Evolutionary conservation across 768 basidiomycete genomes (phyloP).

Genomic region (Mycena kentingensis): DNA sequence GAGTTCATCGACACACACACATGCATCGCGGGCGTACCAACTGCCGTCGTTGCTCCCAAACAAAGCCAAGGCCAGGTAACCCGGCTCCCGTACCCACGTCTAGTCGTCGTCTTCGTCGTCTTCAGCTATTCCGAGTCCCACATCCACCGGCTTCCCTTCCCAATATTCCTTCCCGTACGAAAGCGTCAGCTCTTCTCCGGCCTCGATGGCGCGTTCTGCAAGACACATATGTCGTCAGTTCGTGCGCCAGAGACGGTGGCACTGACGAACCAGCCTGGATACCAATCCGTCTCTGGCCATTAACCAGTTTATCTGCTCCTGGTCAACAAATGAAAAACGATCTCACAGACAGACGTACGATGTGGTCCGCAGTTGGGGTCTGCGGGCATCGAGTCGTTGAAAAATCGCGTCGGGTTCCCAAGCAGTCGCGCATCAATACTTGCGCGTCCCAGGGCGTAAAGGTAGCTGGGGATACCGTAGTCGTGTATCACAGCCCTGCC

Average conservation of each 20-base stretch:
- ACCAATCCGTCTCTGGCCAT: slow-evolving; percentile 6
- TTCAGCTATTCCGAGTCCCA: neutral
- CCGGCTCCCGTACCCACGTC: too few relatives aligned
- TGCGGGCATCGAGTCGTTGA: slow-evolving; percentile 14
- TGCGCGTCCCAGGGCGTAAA: neutral
- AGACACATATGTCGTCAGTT: neutral
- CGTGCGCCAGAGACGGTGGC: too few relatives aligned
- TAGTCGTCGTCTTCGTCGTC: too few relatives aligned
- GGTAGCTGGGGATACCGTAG: neutral
- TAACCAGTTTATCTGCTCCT: neutral
- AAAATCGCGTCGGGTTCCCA: slow-evolving; percentile 17
- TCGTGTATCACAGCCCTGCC: neutral
- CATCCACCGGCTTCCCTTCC: neutral
- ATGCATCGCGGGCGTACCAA: too few relatives aligned
- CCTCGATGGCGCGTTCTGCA: neutral
- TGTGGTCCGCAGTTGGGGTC: slow-evolving; percentile 4
- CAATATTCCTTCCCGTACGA: slow-evolving; percentile 9
- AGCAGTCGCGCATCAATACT: slow-evolving; percentile 11
- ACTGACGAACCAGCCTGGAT: slow-evolving; percentile 9
- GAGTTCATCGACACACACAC: too few relatives aligned
- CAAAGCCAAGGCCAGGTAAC: too few relatives aligned
- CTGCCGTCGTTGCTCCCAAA: too few relatives aligned
- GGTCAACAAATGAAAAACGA: neutral
- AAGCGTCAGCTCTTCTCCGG: slow-evolving; percentile 8
- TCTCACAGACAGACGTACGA: neutral